Percentiles rank a stretch among this genome's conserved stretches.
phyloP scores from a whole-genome alignment of 2,329 filamentous ascomycete species.

The Cadophora malorum region DNA sequence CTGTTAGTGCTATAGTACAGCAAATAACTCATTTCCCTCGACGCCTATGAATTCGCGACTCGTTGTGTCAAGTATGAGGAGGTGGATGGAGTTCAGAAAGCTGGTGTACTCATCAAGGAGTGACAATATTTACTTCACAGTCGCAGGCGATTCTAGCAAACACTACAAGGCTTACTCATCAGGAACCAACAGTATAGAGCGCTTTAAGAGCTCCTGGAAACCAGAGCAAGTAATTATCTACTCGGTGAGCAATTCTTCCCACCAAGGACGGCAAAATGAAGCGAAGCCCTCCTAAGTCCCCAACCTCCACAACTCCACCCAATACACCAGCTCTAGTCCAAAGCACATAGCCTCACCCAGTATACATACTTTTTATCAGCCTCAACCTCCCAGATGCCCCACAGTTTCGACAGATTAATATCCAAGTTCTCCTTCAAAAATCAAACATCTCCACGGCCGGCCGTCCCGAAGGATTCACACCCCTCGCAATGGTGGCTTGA shows the following conservation, averaged over 20 bases:
- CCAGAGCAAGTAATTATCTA: background rate
- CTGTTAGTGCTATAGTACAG: too few species aligned
- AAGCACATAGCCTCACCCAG: background rate
- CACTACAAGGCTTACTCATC: too few species aligned
- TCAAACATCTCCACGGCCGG: background rate
- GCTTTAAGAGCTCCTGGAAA: background rate
- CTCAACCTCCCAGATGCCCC: background rate
- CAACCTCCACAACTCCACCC: too few species aligned
- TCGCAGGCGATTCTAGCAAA: too few species aligned
- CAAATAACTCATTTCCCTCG: too few species aligned
- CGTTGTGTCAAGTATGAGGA: too few species aligned
- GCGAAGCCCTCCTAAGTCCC: background rate
- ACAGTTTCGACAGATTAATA: background rate
- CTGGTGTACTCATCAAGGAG: too few species aligned
- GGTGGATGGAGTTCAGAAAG: too few species aligned
- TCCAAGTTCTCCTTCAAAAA: background rate
- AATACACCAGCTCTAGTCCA: background rate
- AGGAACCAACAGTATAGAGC: background rate
- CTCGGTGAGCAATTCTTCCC: background rate
- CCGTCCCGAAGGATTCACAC: slow-evolving; percentile 6
- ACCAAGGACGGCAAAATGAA: background rate
- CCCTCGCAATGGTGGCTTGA: slow-evolving; percentile 6
- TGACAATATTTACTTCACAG: too few species aligned
- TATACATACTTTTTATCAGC: background rate
- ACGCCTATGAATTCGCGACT: too few species aligned